Conservation (phyloP, 2,329 filamentous ascomycete species). For the Claviceps quebecensis region DNA sequence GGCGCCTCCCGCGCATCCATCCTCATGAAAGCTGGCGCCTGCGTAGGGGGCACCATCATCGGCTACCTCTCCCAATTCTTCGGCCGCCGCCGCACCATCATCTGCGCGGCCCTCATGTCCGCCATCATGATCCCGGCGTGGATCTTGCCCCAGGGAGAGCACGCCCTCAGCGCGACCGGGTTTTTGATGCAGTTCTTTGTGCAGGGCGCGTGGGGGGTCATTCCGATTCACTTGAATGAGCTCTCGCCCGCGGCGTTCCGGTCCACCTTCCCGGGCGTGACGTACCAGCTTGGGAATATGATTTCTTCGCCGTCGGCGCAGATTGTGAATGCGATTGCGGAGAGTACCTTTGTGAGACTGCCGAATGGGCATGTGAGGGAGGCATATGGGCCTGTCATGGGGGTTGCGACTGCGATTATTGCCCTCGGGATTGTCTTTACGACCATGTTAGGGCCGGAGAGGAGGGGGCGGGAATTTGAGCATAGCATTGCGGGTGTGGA, state of each 20-base stretch:
- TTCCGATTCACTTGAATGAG: constrained; percentile 63
- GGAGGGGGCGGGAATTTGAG: constrained; percentile 57
- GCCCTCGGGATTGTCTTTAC: constrained; percentile 54
- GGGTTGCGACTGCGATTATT: constrained; percentile 62
- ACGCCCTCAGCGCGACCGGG: constrained; percentile 45
- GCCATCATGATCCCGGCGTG: constrained; percentile 52
- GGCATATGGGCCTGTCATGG: constrained; percentile 65
- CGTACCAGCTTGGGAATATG: constrained; percentile 65
- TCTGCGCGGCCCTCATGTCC: constrained; percentile 45
- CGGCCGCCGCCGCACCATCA: constrained; percentile 56
- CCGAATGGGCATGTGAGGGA: constrained; percentile 43
- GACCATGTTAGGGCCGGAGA: constrained; percentile 59
- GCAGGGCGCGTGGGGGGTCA: constrained; percentile 52
- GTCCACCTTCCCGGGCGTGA: constrained; percentile 55
- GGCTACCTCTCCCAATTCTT: constrained; percentile 65
- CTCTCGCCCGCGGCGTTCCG: constrained; percentile 56
- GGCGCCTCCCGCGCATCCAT: constrained; percentile 62
- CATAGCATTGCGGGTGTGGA: constrained; percentile 29
- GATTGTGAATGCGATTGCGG: constrained; percentile 63
- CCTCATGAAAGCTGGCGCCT: constrained; percentile 66
- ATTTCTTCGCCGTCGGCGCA: constrained; percentile 59
- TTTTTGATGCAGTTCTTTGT: constrained; percentile 60
- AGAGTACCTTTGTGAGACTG: constrained; percentile 42
- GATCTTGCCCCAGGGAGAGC: constrained; percentile 50
- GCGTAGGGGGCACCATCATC: constrained; percentile 57